Evolutionary conservation across 495 filamentous ascomycete species (phyloP), one percentile per base, ranked within the genome.

Genomic region (Penicillium waksmanii): DNA sequence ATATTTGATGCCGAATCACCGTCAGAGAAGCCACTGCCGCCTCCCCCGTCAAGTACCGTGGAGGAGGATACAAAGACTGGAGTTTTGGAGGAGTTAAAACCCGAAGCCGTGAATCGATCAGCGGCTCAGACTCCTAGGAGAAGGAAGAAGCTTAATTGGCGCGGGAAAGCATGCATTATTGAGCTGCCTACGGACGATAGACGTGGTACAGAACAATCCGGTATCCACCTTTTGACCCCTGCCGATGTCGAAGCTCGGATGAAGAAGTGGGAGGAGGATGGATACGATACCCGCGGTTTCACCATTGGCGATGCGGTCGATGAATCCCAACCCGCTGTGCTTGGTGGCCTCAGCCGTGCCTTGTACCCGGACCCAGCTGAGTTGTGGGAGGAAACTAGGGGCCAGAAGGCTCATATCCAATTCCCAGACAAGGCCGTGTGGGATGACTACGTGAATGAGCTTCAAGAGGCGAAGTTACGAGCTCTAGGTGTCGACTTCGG

Each of bases 381-480:
- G 44, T 57, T 87, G 5, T 67, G 66, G 7, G 73, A 70, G 43
- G 85, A 91, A 35, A 77, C 83, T 43, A 73, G 79, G 47, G 60
- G 78, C 27, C 71, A 80, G 49, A 65, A 74, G 15, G 87, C 82
- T 63, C 76, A 75, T 51, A 87, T 97, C 52, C 81, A 80, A 38
- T 86, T 98, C 65, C 95, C 96, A 0, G 87, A 96, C 71, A 80
- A 70, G 43, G 67, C 74, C 74, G 89, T 88, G 27, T 97, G 95
- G 94, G 87, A 91, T 67, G 76, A 82, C 15, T 97, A 98, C 74
- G 89, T 94, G 33, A 80, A 88, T 49, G 82, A 84, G 52, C 72
- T 97, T 53, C 87, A 87, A 66, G 95, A 98, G 73, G 89, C 93
- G 58, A 98, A 96, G 75, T 80, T 98, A 42, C 86, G 90, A 35